Percentiles rank a stretch among this genome's conserved stretches.
Conservation (phyloP, 2,329 filamentous ascomycete species). For the Colletotrichum euphorbiae region DNA sequence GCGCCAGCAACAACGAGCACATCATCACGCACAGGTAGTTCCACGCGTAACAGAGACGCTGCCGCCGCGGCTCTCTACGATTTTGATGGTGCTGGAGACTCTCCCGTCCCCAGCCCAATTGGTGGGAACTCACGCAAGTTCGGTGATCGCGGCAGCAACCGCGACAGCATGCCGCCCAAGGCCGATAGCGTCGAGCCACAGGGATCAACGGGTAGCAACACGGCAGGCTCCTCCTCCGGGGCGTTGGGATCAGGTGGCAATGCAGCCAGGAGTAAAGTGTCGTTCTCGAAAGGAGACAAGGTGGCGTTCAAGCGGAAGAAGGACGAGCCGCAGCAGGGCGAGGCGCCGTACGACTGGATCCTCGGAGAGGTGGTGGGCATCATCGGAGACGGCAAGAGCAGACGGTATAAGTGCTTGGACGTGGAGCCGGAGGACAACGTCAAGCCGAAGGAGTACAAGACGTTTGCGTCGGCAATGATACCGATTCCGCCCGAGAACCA, state of each 20-base stretch:
- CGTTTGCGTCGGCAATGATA: constrained; percentile 80
- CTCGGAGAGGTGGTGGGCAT: constrained; percentile 83
- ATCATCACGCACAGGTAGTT: constrained; percentile 39
- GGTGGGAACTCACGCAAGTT: constrained; percentile 49
- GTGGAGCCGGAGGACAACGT: constrained; percentile 79
- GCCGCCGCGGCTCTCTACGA: constrained; percentile 55
- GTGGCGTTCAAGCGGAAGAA: constrained; percentile 74
- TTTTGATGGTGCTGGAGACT: constrained; percentile 59
- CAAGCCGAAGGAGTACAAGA: constrained; percentile 76
- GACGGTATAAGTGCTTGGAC: constrained; percentile 83
- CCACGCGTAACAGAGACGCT: constrained; percentile 34
- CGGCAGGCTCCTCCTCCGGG: constrained; percentile 45
- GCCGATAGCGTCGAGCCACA: constrained; percentile 68
- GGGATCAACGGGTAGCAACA: constrained; percentile 52
- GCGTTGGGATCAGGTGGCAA: constrained; percentile 36
- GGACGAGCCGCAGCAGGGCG: constrained; percentile 54
- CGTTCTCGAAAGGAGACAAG: constrained; percentile 71
- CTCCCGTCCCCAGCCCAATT: constrained; percentile 58
- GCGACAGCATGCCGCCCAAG: constrained; percentile 67
- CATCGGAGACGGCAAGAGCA: constrained; percentile 79
- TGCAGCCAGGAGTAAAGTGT: constrained; percentile 56
- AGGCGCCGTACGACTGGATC: constrained; percentile 72
- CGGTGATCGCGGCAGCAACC: constrained; percentile 51
- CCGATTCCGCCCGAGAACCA: constrained; percentile 71
- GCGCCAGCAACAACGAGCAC: constrained; percentile 41